phyloP scores from a whole-genome alignment of 1,284 basidiomycete species.

The Pseudozyma hubeiensis region DNA sequence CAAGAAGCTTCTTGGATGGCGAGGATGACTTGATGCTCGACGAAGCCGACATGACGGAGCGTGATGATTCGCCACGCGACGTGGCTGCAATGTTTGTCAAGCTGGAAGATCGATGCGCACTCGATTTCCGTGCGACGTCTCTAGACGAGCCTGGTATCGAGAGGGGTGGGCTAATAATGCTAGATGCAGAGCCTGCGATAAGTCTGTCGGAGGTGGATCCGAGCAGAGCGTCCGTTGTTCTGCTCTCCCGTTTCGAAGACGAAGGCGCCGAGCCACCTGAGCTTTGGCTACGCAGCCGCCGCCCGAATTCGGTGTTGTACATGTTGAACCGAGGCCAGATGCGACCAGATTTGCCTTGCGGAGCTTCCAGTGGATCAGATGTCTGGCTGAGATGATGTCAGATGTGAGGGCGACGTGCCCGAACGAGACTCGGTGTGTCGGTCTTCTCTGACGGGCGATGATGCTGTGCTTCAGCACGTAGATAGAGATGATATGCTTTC shows the following conservation, averaged over 20 bases:
- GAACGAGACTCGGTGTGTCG: too few relatives aligned
- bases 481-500: too few relatives aligned
- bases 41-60: slow-evolving; percentile 24
- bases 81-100: slow-evolving; percentile 27
- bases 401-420: neutral
- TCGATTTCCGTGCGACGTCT: slow-evolving; percentile 21
- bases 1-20: slow-evolving; percentile 34
- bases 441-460: too few relatives aligned
- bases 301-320: slow-evolving; percentile 63
- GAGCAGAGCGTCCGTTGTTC: slow-evolving; percentile 29
- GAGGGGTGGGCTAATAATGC: slow-evolving; percentile 20
- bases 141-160: slow-evolving; percentile 35
- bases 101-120: slow-evolving; percentile 47
- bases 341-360: slow-evolving; percentile 12
- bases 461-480: too few relatives aligned
- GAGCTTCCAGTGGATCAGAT: neutral
- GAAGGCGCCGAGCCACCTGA: slow-evolving; percentile 45
- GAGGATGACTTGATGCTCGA: slow-evolving; percentile 33
- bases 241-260: slow-evolving; percentile 30
- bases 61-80: slow-evolving; percentile 34
- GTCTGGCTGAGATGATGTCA: neutral
- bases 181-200: slow-evolving; percentile 20
- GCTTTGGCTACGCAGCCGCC: slow-evolving; percentile 54
- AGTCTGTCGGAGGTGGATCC: slow-evolving; percentile 36
- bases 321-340: slow-evolving; percentile 26